A percentile compares a stretch with the other conserved stretches of the same genome.
phyloP scores from a whole-genome alignment of 2,329 filamentous ascomycete genomes.

The Leptographium galeiforme region DNA sequence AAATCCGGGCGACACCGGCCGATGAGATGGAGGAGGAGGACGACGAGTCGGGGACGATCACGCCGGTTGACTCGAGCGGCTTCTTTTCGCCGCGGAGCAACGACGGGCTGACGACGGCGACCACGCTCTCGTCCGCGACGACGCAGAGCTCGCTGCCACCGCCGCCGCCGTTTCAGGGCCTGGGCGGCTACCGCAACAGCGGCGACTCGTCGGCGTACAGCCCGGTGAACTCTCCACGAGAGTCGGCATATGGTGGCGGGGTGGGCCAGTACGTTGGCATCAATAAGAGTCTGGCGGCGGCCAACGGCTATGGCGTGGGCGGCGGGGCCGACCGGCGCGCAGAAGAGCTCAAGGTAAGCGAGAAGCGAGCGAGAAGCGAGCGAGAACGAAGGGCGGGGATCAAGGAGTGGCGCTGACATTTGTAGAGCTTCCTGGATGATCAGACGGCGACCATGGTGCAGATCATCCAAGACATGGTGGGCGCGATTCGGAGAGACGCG shows the following conservation, averaged over 20 bases:
- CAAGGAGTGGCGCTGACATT: not conserved
- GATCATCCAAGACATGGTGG: slow-evolving; percentile 69
- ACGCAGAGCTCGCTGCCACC: slow-evolving; percentile 30
- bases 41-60: slow-evolving; percentile 32
- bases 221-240: slow-evolving; percentile 54
- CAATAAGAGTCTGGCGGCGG: slow-evolving; percentile 21
- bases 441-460: slow-evolving; percentile 68
- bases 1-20: slow-evolving; percentile 63
- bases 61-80: slow-evolving; percentile 52
- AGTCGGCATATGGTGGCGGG: slow-evolving; percentile 29
- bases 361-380: not conserved
- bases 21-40: slow-evolving; percentile 70
- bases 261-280: slow-evolving; percentile 17
- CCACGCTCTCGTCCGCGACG: slow-evolving; percentile 15
- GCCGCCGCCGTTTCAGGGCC: slow-evolving; percentile 43
- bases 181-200: slow-evolving; percentile 44
- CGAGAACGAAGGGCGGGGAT: not conserved
- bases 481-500: slow-evolving; percentile 53
- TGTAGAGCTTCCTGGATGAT: slow-evolving; percentile 64
- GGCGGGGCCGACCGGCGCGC: slow-evolving; percentile 25
- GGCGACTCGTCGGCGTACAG: slow-evolving; percentile 63
- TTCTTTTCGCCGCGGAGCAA: slow-evolving; percentile 51
- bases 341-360: slow-evolving; percentile 36
- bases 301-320: slow-evolving; percentile 22
- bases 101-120: slow-evolving; percentile 19